A percentile compares a stretch with the other conserved stretches of the same genome.
phyloP scores from a whole-genome alignment of 2,329 filamentous ascomycete species.

The Coniochaeta sp. region DNA sequence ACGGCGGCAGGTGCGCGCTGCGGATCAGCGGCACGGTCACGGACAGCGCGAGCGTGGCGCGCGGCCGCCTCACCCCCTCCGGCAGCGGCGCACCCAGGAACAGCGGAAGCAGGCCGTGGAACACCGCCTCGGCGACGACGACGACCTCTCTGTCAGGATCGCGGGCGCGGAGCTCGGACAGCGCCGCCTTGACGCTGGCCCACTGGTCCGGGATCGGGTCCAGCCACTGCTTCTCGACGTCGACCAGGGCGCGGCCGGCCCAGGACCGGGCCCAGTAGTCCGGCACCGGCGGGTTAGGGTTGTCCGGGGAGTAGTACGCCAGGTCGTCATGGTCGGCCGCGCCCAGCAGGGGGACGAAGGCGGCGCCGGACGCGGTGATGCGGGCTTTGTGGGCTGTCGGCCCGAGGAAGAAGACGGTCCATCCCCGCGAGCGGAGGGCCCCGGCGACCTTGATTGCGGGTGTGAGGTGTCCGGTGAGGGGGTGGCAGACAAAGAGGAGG shows the following conservation, averaged over 20 bases:
- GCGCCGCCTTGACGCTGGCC: conserved; percentile 19
- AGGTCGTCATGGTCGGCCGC: conserved; percentile 26
- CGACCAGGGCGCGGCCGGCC: conserved; percentile 22
- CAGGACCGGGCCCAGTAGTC: conserved; percentile 16
- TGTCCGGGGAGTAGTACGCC: conserved; percentile 17
- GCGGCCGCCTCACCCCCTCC: conserved; percentile 10
- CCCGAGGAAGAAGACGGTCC: conserved; percentile 26
- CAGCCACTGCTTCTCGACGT: conserved; percentile 22
- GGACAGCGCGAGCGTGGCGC: conserved; percentile 21
- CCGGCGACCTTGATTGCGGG: conserved; percentile 26
- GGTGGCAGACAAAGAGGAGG: conserved; percentile 26
- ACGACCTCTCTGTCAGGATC: conserved; percentile 15
- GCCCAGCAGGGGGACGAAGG: conserved; percentile 23
- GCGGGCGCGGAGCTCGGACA: conserved; percentile 14
- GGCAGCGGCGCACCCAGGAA: conserved; percentile 21
- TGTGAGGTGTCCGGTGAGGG: conserved; percentile 28
- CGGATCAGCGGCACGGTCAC: conserved; percentile 28
- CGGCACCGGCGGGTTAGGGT: conserved; percentile 12
- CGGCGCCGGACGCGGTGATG: conserved; percentile 23
- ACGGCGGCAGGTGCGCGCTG: conserved; percentile 25
- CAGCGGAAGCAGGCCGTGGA: conserved; percentile 26
- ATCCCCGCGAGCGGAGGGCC: conserved; percentile 20
- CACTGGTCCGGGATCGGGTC: conserved; percentile 25
- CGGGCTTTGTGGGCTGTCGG: conserved; percentile 24
- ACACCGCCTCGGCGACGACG: conserved; percentile 26